Evolutionary conservation across 169 alveolate genomes (phyloP).

Genomic region (Cryptosporidium bovis): DNA sequence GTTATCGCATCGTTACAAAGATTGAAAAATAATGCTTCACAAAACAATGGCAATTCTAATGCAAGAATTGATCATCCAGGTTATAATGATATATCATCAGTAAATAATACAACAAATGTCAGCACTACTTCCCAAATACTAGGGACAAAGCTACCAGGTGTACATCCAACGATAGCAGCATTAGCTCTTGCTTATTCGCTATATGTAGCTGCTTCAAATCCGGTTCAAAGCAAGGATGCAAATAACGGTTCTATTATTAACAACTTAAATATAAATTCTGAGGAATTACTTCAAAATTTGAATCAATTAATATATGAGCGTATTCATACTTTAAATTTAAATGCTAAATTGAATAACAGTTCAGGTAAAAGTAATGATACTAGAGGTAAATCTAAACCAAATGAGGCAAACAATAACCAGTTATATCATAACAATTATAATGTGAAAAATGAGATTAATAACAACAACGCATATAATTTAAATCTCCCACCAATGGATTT

Average conservation of each 20-base stretch:
- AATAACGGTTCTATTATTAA: not conserved
- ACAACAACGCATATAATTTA: conserved; percentile 9
- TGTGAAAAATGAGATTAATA: not conserved
- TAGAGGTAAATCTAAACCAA: not conserved
- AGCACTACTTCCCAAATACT: conserved; percentile 39
- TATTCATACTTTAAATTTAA: not conserved
- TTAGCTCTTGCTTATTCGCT: conserved; percentile 66
- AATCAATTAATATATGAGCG: conserved; percentile 30
- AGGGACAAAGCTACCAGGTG: conserved; percentile 62
- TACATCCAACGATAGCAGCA: conserved; percentile 71
- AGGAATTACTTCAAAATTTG: conserved; percentile 10
- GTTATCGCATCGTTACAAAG: conserved; percentile 64
- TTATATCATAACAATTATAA: too few relatives aligned
- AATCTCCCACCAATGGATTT: conserved; percentile 71
- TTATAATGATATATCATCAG: not conserved
- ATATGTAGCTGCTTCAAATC: conserved; percentile 44
- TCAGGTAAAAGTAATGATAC: not conserved
- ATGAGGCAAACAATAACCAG: not conserved
- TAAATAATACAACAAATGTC: not conserved
- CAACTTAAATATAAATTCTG: conserved; percentile 2
- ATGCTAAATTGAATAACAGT: not conserved
- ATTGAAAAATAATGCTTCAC: conserved; percentile 12
- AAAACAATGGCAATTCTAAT: not conserved
- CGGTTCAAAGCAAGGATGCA: not conserved
- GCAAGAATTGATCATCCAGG: not conserved